phyloP scores from a whole-genome alignment of 192 early-diverging fungal genomes.

The Cetraspora pellucida region DNA sequence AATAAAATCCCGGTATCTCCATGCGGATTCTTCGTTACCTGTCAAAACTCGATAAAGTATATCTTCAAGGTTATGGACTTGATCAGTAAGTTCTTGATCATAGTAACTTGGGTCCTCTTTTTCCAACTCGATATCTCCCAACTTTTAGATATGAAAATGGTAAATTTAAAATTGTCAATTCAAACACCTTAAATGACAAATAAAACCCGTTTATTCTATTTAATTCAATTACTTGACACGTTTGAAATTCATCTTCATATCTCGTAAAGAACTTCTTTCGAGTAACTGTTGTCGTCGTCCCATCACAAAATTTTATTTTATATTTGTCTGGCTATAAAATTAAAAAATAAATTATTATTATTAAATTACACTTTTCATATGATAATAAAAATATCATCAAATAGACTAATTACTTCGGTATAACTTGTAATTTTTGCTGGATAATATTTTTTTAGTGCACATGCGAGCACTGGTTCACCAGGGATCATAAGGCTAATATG shows the following conservation, averaged over 20 bases:
- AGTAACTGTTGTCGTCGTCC: too few relatives aligned
- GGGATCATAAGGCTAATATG: slow-evolving; percentile 21
- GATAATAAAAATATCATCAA: too few relatives aligned
- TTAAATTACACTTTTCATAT: background rate
- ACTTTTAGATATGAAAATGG: background rate
- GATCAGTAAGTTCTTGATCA: background rate
- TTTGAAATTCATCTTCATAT: slow-evolving; percentile 16
- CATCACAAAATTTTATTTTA: background rate
- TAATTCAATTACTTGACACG: slow-evolving; percentile 14
- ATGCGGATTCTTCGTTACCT: slow-evolving; percentile 11
- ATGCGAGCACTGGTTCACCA: slow-evolving; percentile 2
- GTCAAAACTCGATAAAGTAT: slow-evolving; percentile 6
- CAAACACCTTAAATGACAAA: background rate
- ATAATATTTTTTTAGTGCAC: slow-evolving; percentile 4
- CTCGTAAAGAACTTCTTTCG: slow-evolving; percentile 16
- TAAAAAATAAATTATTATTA: background rate
- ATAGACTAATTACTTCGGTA: background rate
- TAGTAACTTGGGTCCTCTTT: slow-evolving; percentile 16
- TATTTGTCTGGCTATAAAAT: slow-evolving; percentile 18
- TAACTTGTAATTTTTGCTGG: slow-evolving; percentile 15
- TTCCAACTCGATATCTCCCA: background rate
- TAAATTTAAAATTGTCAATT: background rate
- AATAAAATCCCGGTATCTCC: slow-evolving; percentile 19
- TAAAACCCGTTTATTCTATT: background rate
- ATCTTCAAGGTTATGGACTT: background rate